These are phyloP conservation scores for Kodamaea sp. DNA, from an alignment of 1,139 yeast genomes.

Conservation along the genomic window DNA sequence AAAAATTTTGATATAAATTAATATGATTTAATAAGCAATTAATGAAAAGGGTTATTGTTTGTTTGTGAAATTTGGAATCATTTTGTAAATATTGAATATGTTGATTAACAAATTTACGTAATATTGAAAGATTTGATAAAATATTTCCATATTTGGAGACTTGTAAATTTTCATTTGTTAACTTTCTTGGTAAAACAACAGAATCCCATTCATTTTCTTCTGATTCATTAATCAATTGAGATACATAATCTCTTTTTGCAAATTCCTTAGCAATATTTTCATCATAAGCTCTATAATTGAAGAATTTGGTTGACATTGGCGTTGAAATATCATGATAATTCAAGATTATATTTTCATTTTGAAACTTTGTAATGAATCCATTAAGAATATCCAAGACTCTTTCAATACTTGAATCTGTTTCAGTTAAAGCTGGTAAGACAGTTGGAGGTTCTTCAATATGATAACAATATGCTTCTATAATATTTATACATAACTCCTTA, in stretches of 20 bases:
- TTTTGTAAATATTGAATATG: constrained; percentile 25
- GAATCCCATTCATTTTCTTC: constrained; percentile 13
- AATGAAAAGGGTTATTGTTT: constrained; percentile 29
- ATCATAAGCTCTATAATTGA: constrained; percentile 25
- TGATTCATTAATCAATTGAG: constrained; percentile 12
- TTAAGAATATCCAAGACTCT: constrained; percentile 33
- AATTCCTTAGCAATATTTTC: constrained; percentile 17
- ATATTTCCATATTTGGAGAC: constrained; percentile 29
- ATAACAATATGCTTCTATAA: constrained; percentile 39
- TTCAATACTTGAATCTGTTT: constrained; percentile 25
- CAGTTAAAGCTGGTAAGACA: constrained; percentile 2
- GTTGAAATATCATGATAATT: constrained; percentile 30
- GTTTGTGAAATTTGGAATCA: constrained; percentile 13
- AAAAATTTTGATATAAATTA: constrained; percentile 33
- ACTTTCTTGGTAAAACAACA: constrained; percentile 17
- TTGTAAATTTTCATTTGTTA: constrained; percentile 21
- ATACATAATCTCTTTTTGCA: constrained; percentile 11
- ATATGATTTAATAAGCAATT: constrained; percentile 40
- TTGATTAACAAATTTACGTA: constrained; percentile 22
- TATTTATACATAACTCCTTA: constrained; percentile 30
- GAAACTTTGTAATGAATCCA: constrained; percentile 20
- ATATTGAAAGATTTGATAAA: constrained; percentile 27
- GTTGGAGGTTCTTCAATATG: constrained; percentile 11
- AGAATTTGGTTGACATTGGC: constrained; percentile 30
- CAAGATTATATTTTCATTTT: constrained; percentile 11